Conservation (phyloP, 2,329 filamentous ascomycete species). For the Diaporthe eres region DNA sequence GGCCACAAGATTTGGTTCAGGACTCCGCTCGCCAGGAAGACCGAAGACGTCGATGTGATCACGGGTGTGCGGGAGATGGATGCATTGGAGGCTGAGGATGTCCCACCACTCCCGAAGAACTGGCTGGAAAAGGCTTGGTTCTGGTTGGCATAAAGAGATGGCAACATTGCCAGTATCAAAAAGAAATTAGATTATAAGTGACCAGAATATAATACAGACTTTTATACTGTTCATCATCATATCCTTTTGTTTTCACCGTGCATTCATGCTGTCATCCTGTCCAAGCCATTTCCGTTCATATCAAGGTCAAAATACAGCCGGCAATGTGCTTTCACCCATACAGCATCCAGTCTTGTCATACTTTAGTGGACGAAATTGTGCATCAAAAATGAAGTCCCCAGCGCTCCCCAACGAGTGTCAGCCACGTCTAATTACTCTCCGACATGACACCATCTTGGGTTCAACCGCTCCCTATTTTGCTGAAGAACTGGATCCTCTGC, state of each 20-base stretch:
- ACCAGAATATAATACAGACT: no score
- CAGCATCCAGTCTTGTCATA: no score
- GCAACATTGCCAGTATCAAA: background rate
- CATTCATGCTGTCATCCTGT: background rate
- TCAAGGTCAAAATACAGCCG: background rate
- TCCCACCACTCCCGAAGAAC: conserved; percentile 64
- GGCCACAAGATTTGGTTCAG: conserved; percentile 70
- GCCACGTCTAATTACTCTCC: no score
- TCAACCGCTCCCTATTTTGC: background rate
- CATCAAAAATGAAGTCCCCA: no score
- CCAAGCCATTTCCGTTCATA: background rate
- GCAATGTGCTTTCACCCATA: background rate
- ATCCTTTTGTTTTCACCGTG: background rate
- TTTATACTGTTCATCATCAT: background rate
- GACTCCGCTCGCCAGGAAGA: conserved; percentile 58
- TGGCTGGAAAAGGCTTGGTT: conserved; percentile 67
- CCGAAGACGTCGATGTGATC: conserved; percentile 67
- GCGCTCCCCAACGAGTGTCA: background rate
- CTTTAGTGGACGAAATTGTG: background rate
- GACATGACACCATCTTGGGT: background rate
- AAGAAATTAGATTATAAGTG: background rate
- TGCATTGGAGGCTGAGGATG: conserved; percentile 65
- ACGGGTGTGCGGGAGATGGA: conserved; percentile 76
- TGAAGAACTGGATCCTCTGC: conserved; percentile 24
- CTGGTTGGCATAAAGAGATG: conserved; percentile 62